Conservation (phyloP, 345 rosid species). For the Eucalyptus shirleyi region DNA sequence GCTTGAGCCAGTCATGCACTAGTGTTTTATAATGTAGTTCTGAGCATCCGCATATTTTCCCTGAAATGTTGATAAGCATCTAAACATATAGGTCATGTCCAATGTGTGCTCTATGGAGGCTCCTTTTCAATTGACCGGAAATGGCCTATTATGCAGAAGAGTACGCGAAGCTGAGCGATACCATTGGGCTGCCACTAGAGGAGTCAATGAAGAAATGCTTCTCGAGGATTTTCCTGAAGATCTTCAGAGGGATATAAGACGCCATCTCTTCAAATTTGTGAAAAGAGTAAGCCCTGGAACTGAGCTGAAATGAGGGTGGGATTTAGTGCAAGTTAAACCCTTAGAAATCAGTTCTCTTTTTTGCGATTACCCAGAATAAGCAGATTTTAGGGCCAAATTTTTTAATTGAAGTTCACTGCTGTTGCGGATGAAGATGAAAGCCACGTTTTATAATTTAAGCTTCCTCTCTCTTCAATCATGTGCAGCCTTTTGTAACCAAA, state of each 20-base stretch:
- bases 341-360: not conserved
- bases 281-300: conserved; percentile 32
- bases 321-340: not conserved
- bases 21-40: not conserved
- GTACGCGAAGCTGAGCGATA: conserved; percentile 78
- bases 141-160: conserved; percentile 27
- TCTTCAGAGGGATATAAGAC: conserved; percentile 79
- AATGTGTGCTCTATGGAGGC: not conserved
- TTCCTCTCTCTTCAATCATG: not conserved
- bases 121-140: not conserved
- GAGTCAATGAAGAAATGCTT: conserved; percentile 65
- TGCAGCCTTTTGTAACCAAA: not conserved
- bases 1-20: not conserved
- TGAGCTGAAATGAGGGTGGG: not conserved
- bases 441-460: not conserved
- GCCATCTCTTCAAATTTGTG: conserved; percentile 75
- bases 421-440: not conserved
- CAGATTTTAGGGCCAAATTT: not conserved
- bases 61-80: not conserved
- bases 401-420: not conserved
- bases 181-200: conserved; percentile 88
- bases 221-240: conserved; percentile 80
- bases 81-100: not conserved
- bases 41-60: not conserved
- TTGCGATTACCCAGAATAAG: not conserved